Evolutionary conservation across 208 protist species (phyloP).

Genomic region (Leptomonas pyrrhocoris): DNA sequence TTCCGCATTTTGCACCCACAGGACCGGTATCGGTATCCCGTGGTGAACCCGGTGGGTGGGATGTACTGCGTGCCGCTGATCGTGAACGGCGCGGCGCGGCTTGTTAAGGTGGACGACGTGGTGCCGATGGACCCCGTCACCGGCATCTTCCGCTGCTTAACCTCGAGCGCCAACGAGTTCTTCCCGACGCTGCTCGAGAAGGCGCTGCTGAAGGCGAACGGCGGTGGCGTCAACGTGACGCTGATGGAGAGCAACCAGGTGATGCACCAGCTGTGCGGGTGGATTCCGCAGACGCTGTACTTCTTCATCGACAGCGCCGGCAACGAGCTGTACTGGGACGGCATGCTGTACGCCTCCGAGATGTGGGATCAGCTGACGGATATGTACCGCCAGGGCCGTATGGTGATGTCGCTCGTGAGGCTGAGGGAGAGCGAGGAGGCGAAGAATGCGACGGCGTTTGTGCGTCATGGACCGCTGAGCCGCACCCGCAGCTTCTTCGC

Average conservation of each 20-base stretch:
- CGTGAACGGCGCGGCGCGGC: constrained; percentile 75
- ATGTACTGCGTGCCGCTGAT: constrained; percentile 84
- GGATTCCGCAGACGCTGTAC: constrained; percentile 55
- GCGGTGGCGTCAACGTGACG: constrained; percentile 73
- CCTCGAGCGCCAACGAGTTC: constrained; percentile 22
- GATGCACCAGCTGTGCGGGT: constrained; percentile 78
- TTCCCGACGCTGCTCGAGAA: constrained; percentile 79
- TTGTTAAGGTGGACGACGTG: constrained; percentile 80
- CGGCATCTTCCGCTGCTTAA: constrained; percentile 42
- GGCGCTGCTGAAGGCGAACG: constrained; percentile 75
- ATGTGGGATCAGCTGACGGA: constrained; percentile 26
- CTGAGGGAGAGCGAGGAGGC: constrained; percentile 5
- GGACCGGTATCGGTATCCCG: constrained; percentile 49
- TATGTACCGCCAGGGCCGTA: constrained; percentile 20
- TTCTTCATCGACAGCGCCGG: background rate
- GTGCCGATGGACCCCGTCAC: constrained; percentile 56
- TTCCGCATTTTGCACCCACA: constrained; percentile 73
- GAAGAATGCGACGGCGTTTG: background rate
- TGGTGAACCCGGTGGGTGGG: constrained; percentile 68
- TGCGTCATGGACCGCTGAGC: background rate
- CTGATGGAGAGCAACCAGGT: constrained; percentile 72
- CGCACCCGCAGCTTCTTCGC: background rate
- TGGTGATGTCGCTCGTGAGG: constrained; percentile 27
- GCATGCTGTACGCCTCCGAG: constrained; percentile 20
- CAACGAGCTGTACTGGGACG: constrained; percentile 12